These are phyloP conservation scores for Zea mays DNA, from an alignment of 176 grass and related monocot species.

Conservation along the genomic window Zm-B73-REFERENCE-NAM-5.0 NC_050103.1:131527501-131528000, in stretches of 20 bases:
- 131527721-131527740: constrained; percentile 19
- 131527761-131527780: constrained; percentile 11
- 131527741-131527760: neutral
- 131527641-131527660: neutral
- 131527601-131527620: neutral
- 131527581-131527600: constrained; percentile 9
- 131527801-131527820: neutral
- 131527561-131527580: neutral
- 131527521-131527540: constrained; percentile 10
- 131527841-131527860: constrained; percentile 18
- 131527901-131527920: constrained; percentile 6
- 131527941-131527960: constrained; percentile 18
- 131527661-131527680: neutral
- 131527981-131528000: constrained; percentile 10
- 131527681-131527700: neutral
- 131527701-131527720: constrained; percentile 1
- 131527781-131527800: neutral
- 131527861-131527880: neutral
- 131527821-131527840: constrained; percentile 1
- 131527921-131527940: neutral
- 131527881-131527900: constrained; percentile 4
- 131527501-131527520: neutral
- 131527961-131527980: constrained; percentile 6
- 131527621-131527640: constrained; percentile 9
- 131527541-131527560: neutral